These are phyloP conservation scores for Cladosporium austrohemisphaericum DNA, from an alignment of 2,329 filamentous ascomycete species.

Conservation along the genomic window DNA sequence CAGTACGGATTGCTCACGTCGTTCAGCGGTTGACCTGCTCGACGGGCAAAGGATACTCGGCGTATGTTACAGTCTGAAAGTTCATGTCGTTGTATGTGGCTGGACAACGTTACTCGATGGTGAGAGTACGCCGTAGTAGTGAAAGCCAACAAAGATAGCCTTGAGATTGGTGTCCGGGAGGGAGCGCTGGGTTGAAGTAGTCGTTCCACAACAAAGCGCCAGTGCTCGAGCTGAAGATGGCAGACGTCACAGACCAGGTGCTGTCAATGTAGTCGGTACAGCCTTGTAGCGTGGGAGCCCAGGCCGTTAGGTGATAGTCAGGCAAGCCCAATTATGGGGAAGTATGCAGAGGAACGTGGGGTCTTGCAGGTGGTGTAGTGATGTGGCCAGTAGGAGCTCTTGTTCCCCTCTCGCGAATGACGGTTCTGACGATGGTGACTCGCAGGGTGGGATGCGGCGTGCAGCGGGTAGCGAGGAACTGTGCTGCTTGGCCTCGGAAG, in stretches of 20 bases:
- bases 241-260: constrained; percentile 13
- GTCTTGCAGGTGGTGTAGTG: constrained; percentile 14
- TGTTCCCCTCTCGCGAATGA: constrained; percentile 13
- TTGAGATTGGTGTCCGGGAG: constrained; percentile 20
- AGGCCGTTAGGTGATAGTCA: constrained; percentile 6
- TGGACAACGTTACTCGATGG: background rate
- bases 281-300: constrained; percentile 2
- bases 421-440: constrained; percentile 19
- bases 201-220: background rate
- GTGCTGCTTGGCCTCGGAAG: constrained; percentile 9
- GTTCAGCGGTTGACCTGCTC: constrained; percentile 29
- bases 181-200: constrained; percentile 18
- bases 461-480: constrained; percentile 18
- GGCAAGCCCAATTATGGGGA: constrained; percentile 1
- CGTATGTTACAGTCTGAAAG: constrained; percentile 26
- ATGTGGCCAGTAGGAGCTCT: constrained; percentile 6
- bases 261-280: constrained; percentile 5
- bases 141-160: no score
- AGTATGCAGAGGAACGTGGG: background rate
- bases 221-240: background rate
- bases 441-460: constrained; percentile 29
- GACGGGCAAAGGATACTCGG: constrained; percentile 28
- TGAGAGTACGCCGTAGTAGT: background rate
- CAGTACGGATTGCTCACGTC: constrained; percentile 14
- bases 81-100: constrained; percentile 22